Percentiles rank a stretch among this genome's conserved stretches.
These are phyloP conservation scores for Volvox carteri DNA, from an alignment of 163 green algal species.

Conservation along the genomic window DNA sequence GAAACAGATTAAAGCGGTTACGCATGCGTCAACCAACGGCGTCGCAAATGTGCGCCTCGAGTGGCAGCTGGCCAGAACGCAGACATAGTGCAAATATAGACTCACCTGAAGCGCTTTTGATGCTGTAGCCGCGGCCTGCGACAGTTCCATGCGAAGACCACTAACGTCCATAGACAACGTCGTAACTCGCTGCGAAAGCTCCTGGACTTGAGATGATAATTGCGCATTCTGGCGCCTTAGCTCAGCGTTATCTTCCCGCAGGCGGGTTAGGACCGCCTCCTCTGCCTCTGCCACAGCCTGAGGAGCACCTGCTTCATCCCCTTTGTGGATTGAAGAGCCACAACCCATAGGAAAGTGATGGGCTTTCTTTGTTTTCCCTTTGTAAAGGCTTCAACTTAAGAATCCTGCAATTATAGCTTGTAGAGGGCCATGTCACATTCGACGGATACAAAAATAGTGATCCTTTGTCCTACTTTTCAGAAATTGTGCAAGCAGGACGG, in stretches of 20 bases:
- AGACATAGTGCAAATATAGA: not conserved
- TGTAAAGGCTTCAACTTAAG: too few relatives aligned
- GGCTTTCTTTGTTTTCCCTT: too few relatives aligned
- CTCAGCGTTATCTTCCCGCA: conserved; percentile 27
- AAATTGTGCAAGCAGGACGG: too few relatives aligned
- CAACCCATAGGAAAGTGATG: conserved; percentile 45
- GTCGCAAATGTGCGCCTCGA: too few relatives aligned
- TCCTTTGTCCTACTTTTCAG: too few relatives aligned
- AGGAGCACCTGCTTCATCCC: not conserved
- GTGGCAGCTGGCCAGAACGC: too few relatives aligned
- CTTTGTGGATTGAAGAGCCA: not conserved
- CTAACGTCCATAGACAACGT: not conserved
- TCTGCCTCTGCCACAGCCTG: conserved; percentile 49
- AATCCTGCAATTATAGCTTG: too few relatives aligned
- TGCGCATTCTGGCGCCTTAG: conserved; percentile 31
- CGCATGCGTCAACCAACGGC: too few relatives aligned
- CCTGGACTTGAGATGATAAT: conserved; percentile 8
- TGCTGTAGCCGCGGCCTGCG: not conserved
- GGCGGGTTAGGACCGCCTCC: not conserved
- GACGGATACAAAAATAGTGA: too few relatives aligned
- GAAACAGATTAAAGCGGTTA: too few relatives aligned
- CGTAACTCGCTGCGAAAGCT: conserved; percentile 1
- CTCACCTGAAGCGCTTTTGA: conserved; percentile 35
- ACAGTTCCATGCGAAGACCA: conserved; percentile 11
- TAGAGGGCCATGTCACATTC: too few relatives aligned